Evolutionary conservation across 108 stramenopile species (phyloP).

Genomic region (Conticribra weissflogii): DNA sequence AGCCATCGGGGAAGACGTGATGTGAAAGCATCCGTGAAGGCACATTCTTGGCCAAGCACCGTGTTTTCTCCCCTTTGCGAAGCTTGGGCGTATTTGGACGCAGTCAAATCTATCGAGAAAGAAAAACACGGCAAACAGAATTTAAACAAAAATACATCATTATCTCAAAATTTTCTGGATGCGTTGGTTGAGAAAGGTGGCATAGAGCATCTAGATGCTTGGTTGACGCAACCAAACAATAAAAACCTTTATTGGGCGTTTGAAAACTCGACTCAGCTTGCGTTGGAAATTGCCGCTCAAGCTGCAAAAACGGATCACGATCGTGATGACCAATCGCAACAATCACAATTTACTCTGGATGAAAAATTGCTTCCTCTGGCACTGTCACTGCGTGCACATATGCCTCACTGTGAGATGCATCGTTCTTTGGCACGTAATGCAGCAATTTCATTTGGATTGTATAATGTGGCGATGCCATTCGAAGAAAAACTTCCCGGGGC

Average conservation of each 20-base stretch:
- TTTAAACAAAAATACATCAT: too few species aligned
- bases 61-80: conserved; percentile 78
- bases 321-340: background rate
- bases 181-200: conserved; percentile 32
- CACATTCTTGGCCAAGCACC: conserved; percentile 69
- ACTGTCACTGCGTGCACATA: conserved; percentile 66
- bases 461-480: conserved; percentile 6
- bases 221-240: conserved; percentile 17
- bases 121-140: conserved; percentile 6
- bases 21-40: conserved; percentile 69
- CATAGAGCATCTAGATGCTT: conserved; percentile 15
- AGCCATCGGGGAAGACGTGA: conserved; percentile 57
- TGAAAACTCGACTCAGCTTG: conserved; percentile 34
- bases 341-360: conserved; percentile 26
- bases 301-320: conserved; percentile 10
- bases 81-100: conserved; percentile 59
- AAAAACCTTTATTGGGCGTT: conserved; percentile 26
- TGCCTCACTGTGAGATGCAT: conserved; percentile 84
- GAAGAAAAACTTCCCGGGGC: conserved; percentile 13
- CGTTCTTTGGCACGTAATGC: conserved; percentile 65
- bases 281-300: conserved; percentile 39
- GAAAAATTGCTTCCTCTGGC: conserved; percentile 50
- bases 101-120: conserved; percentile 18
- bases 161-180: conserved; percentile 44
- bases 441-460: conserved; percentile 42